phyloP scores from a whole-genome alignment of 805 yeast genomes.

The Candida sithepensis region DNA sequence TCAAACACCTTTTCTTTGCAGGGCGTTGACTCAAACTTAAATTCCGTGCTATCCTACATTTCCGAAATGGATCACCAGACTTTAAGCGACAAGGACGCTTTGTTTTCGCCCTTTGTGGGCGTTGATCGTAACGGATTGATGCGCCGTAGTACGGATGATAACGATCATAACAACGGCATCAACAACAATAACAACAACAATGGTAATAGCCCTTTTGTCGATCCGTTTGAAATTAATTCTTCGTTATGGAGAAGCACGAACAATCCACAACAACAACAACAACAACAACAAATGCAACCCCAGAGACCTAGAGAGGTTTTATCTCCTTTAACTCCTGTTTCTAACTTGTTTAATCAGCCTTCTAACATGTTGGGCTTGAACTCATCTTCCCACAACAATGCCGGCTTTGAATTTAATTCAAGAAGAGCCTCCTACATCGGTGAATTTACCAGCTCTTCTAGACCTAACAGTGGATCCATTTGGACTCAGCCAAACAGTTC shows the following conservation, averaged over 20 bases:
- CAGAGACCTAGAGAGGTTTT: constrained; percentile 3
- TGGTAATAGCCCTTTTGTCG: constrained; percentile 10
- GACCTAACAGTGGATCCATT: constrained; percentile 16
- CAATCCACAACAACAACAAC: background rate
- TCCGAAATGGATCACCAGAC: constrained; percentile 21
- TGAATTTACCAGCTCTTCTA: constrained; percentile 15
- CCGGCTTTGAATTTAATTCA: constrained; percentile 4
- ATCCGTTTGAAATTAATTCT: constrained; percentile 26
- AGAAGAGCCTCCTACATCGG: constrained; percentile 22
- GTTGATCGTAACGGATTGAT: background rate
- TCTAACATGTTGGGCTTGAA: constrained; percentile 3
- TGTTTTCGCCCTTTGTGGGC: constrained; percentile 6
- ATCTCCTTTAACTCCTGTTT: constrained; percentile 19
- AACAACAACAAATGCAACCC: background rate
- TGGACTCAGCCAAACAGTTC: constrained; percentile 11
- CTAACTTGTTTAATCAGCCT: constrained; percentile 13
- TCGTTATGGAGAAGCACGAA: constrained; percentile 16
- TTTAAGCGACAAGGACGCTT: constrained; percentile 13
- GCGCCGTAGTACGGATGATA: background rate
- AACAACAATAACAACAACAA: constrained; percentile 1
- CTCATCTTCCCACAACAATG: constrained; percentile 2
- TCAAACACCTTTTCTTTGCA: constrained; percentile 12
- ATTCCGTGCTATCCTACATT: constrained; percentile 13
- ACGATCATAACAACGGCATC: background rate
- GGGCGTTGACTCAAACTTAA: constrained; percentile 9